phyloP scores from a whole-genome alignment of 139 green algal species.

The Picochlorum sp. region DNA sequence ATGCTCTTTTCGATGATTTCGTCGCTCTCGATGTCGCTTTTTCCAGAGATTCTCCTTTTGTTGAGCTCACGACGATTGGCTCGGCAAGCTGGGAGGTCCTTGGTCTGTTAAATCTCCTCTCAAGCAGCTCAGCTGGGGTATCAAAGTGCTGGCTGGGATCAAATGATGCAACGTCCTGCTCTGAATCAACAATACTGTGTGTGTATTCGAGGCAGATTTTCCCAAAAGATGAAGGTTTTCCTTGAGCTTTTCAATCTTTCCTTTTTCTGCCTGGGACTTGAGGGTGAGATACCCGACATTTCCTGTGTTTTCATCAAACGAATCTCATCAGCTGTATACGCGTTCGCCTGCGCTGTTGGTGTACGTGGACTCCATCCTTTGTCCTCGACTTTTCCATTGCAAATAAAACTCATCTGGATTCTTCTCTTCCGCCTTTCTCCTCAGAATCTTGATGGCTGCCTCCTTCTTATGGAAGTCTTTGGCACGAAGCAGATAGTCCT shows the following conservation, averaged over 20 bases:
- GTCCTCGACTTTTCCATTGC: conserved; percentile 84
- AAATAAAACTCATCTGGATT: conserved; percentile 99
- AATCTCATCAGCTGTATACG: conserved; percentile 87
- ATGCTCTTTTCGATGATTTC: conserved; percentile 43
- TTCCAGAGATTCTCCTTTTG: background rate
- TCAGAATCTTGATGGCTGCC: conserved; percentile 70
- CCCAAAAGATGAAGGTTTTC: conserved; percentile 79
- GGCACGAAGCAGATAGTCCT: conserved; percentile 90
- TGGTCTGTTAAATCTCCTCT: conserved; percentile 70
- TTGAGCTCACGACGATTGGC: conserved; percentile 11
- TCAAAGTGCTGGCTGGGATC: conserved; percentile 64
- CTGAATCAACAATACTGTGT: conserved; percentile 72
- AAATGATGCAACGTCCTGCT: conserved; percentile 37
- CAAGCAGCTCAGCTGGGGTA: conserved; percentile 64
- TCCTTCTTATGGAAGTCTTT: conserved; percentile 92
- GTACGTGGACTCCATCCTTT: conserved; percentile 70
- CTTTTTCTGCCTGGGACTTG: conserved; percentile 64
- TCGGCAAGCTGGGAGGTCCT: conserved; percentile 22
- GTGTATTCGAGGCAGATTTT: conserved; percentile 24
- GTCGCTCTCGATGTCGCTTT: conserved; percentile 11
- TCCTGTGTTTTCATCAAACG: conserved; percentile 92
- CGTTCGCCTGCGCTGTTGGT: conserved; percentile 59
- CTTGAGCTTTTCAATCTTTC: conserved; percentile 73
- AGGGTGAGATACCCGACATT: conserved; percentile 68
- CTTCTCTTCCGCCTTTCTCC: conserved; percentile 82